Conservation (phyloP, 352 stramenopile genomes). For the Stramenopiles sp. region DNA sequence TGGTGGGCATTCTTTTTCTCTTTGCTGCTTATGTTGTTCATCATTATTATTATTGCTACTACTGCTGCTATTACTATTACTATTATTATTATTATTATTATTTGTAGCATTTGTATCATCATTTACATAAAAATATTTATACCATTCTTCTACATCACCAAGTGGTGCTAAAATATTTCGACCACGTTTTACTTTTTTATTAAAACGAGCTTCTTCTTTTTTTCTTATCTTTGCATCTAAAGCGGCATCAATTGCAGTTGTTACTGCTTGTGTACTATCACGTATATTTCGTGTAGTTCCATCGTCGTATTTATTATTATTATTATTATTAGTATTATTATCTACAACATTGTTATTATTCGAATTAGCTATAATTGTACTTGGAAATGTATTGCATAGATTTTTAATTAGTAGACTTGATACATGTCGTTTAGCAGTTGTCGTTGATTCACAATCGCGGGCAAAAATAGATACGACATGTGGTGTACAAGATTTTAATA, state of each 20-base stretch:
- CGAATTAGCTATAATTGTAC: too few relatives aligned
- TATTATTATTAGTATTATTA: neutral
- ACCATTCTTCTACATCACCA: neutral
- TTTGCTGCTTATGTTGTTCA: neutral
- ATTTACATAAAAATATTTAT: slow-evolving; percentile 6
- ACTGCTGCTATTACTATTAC: neutral
- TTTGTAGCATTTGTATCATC: too few relatives aligned
- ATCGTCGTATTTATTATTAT: neutral
- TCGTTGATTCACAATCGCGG: neutral
- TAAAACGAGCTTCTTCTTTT: neutral
- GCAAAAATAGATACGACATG: neutral
- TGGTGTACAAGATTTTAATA: neutral
- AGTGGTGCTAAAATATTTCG: neutral
- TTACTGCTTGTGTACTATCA: neutral
- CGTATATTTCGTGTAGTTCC: neutral
- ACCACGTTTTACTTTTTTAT: neutral
- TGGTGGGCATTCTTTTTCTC: neutral
- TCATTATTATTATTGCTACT: neutral
- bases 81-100: too few relatives aligned
- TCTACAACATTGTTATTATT: neutral
- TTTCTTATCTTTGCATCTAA: neutral
- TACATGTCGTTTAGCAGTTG: neutral
- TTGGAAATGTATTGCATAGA: too few relatives aligned
- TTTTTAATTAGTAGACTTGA: neutral
- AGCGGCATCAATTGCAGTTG: neutral